phyloP scores from a whole-genome alignment of 495 filamentous ascomycete species.

The Daldinia caldariorum region DNA sequence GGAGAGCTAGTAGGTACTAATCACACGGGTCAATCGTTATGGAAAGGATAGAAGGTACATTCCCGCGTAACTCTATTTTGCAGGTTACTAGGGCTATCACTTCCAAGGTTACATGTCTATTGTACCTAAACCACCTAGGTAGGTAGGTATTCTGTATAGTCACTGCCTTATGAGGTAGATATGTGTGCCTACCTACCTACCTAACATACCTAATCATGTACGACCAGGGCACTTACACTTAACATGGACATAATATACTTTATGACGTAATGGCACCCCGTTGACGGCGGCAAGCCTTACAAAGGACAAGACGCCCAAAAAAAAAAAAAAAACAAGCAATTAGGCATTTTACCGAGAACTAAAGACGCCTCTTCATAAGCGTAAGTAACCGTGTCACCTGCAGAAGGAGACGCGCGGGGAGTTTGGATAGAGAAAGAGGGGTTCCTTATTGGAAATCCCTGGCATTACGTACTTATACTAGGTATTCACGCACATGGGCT shows the following conservation, averaged over 20 bases:
- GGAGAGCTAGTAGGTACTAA: constrained; percentile 38
- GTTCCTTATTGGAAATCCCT: constrained; percentile 33
- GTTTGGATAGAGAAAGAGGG: constrained; percentile 34
- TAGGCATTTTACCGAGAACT: background rate
- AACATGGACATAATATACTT: background rate
- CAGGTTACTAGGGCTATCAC: background rate
- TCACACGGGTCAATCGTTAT: too few relatives aligned
- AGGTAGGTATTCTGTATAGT: background rate
- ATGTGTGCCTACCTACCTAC: background rate
- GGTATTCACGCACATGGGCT: background rate
- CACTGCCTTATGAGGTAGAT: background rate
- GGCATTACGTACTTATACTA: constrained; percentile 43
- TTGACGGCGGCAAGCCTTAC: constrained; percentile 5
- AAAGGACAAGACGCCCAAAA: background rate
- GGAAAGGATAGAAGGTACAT: constrained; percentile 9
- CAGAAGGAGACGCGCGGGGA: constrained; percentile 17
- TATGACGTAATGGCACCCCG: constrained; percentile 20
- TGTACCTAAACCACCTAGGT: constrained; percentile 6
- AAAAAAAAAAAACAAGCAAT: too few relatives aligned
- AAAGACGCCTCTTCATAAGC: background rate
- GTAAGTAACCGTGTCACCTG: background rate
- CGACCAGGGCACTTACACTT: background rate
- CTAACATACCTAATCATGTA: background rate
- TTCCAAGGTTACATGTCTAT: background rate
- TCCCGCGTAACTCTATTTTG: constrained; percentile 9